These are phyloP conservation scores for Aspergillus floridensis DNA, from an alignment of 2,329 filamentous ascomycete species.

Conservation along the genomic window DNA sequence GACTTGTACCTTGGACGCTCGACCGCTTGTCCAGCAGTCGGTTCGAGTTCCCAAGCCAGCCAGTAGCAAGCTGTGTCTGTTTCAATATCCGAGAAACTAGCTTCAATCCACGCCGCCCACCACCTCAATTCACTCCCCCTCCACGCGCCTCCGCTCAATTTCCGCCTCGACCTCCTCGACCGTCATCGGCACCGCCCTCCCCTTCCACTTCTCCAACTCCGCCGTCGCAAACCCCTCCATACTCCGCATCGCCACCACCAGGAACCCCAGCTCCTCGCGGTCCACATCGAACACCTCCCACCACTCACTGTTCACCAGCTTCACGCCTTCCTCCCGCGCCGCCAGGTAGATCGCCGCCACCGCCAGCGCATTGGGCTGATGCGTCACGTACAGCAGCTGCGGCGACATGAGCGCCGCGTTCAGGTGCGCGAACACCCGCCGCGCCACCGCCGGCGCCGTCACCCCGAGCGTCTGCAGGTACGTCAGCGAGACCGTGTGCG, in stretches of 20 bases:
- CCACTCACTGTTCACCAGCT: constrained; percentile 82
- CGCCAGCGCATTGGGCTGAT: constrained; percentile 82
- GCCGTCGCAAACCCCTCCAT: constrained; percentile 66
- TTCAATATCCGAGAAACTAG: not conserved
- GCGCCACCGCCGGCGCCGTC: constrained; percentile 57
- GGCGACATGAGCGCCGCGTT: constrained; percentile 83
- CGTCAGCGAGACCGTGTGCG: constrained; percentile 81
- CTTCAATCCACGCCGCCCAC: not conserved
- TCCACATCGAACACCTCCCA: constrained; percentile 99
- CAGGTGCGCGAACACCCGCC: constrained; percentile 70
- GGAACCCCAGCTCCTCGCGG: constrained; percentile 86
- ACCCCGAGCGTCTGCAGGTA: constrained; percentile 88
- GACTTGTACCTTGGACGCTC: too few species aligned
- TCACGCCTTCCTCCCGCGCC: constrained; percentile 70
- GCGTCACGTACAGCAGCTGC: constrained; percentile 85
- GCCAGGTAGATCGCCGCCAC: constrained; percentile 90
- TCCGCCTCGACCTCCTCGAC: constrained; percentile 59
- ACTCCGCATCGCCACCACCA: constrained; percentile 82
- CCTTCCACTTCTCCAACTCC: constrained; percentile 58
- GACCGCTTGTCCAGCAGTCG: too few species aligned
- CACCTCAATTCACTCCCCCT: constrained; percentile 35
- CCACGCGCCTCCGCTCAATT: constrained; percentile 53
- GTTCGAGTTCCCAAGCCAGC: too few species aligned
- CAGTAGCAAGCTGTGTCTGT: not conserved
- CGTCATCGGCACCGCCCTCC: constrained; percentile 56